These are phyloP conservation scores for Ogataea populi-albae DNA, from an alignment of 805 yeast species.

Conservation along the genomic window DNA sequence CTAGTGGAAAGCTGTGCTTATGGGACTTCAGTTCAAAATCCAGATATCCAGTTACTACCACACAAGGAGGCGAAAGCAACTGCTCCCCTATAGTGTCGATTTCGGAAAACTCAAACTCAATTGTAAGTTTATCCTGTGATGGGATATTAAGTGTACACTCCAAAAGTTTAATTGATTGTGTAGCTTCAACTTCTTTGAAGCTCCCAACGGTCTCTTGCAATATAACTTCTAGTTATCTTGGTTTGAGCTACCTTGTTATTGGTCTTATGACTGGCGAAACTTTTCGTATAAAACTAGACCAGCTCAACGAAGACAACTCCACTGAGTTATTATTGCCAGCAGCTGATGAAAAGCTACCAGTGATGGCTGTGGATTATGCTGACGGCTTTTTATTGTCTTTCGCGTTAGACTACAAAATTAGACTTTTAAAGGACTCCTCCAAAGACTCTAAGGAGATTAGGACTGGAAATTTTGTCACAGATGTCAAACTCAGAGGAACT, in stretches of 20 bases:
- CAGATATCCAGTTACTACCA: constrained; percentile 24
- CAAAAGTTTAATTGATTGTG: constrained; percentile 19
- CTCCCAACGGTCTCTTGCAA: constrained; percentile 9
- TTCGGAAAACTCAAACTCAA: constrained; percentile 25
- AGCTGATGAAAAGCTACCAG: constrained; percentile 14
- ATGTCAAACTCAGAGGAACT: constrained; percentile 10
- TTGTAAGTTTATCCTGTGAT: constrained; percentile 21
- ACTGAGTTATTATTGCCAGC: constrained; percentile 7
- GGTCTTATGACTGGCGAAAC: constrained; percentile 26
- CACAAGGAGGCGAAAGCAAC: constrained; percentile 4
- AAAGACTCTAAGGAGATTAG: constrained; percentile 4
- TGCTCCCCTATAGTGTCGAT: constrained; percentile 21
- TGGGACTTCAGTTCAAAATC: constrained; percentile 43
- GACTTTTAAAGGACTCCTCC: constrained; percentile 2
- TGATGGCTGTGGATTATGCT: constrained; percentile 18
- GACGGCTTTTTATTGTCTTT: constrained; percentile 7
- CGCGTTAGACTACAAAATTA: constrained; percentile 14
- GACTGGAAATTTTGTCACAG: constrained; percentile 10
- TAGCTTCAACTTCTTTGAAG: constrained; percentile 12
- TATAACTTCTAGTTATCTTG: constrained; percentile 21
- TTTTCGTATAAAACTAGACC: constrained; percentile 13
- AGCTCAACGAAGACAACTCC: constrained; percentile 11
- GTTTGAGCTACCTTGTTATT: constrained; percentile 18
- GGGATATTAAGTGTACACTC: constrained; percentile 24
- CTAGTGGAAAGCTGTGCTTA: constrained; percentile 47